Evolutionary conservation across 1,139 yeast species (phyloP).

Genomic region (Candida smagusa): DNA sequence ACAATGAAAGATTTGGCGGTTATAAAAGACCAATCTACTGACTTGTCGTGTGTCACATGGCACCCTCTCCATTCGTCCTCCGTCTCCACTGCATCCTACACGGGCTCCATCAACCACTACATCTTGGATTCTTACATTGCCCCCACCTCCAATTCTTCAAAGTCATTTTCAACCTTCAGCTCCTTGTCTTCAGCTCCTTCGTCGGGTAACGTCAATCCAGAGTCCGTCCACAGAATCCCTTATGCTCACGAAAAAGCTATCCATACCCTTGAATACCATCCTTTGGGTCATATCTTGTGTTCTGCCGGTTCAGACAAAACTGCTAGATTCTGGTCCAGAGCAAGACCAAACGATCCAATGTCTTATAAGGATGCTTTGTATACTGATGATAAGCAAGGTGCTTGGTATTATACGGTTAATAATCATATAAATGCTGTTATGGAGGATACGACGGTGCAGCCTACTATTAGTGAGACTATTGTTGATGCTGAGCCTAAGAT

Average conservation of each 20-base stretch:
- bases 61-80: slow-evolving; percentile 84
- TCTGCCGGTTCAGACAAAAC: slow-evolving; percentile 94
- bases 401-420: slow-evolving; percentile 71
- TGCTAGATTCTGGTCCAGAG: slow-evolving; percentile 93
- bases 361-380: slow-evolving; percentile 81
- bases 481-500: slow-evolving; percentile 6
- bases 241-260: slow-evolving; percentile 94
- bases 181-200: slow-evolving; percentile 13
- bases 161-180: slow-evolving; percentile 10
- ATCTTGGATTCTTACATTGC: slow-evolving; percentile 54
- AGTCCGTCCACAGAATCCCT: slow-evolving; percentile 68
- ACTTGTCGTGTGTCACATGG: slow-evolving; percentile 85
- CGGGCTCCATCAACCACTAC: slow-evolving; percentile 82
- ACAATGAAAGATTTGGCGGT: slow-evolving; percentile 75
- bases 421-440: slow-evolving; percentile 60
- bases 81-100: slow-evolving; percentile 83
- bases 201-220: slow-evolving; percentile 21
- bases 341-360: slow-evolving; percentile 84
- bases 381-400: slow-evolving; percentile 66
- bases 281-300: slow-evolving; percentile 85
- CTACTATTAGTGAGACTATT: slow-evolving; percentile 2
- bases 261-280: slow-evolving; percentile 88
- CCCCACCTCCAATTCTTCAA: slow-evolving; percentile 20
- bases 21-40: slow-evolving; percentile 78
- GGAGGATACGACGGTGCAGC: slow-evolving; percentile 24